Evolutionary conservation across 306 rosid genomes (phyloP).

Genomic region (Inga oerstediana): DNA sequence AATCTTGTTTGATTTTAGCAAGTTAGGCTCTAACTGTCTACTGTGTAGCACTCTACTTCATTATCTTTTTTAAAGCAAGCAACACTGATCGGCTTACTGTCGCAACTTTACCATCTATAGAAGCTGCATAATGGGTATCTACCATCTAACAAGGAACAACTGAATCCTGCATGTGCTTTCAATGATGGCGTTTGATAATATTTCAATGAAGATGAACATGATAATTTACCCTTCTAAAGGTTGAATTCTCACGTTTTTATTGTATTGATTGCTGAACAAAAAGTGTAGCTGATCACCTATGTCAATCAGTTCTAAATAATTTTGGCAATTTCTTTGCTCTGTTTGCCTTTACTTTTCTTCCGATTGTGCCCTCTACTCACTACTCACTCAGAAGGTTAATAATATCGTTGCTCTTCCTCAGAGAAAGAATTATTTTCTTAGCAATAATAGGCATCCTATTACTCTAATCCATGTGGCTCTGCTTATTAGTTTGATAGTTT

Average conservation of each 20-base stretch:
- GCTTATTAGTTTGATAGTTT: background rate
- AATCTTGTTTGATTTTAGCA: background rate
- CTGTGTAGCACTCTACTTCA: background rate
- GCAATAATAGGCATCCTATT: background rate
- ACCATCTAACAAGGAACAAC: background rate
- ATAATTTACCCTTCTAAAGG: conserved; percentile 3
- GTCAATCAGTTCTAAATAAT: conserved; percentile 18
- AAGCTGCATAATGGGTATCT: background rate
- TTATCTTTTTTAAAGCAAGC: background rate
- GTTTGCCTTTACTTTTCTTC: conserved; percentile 13
- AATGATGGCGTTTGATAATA: conserved; percentile 31
- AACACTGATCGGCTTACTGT: background rate
- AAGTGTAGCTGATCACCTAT: background rate
- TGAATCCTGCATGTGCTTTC: conserved; percentile 25
- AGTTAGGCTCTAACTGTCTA: background rate
- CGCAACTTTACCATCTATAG: background rate
- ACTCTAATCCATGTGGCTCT: background rate
- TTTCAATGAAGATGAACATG: conserved; percentile 14
- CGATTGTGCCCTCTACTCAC: background rate
- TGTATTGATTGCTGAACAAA: background rate
- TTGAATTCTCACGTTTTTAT: conserved; percentile 1
- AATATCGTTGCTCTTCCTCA: background rate
- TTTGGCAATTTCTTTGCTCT: background rate
- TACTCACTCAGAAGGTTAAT: background rate
- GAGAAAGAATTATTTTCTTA: background rate